Base-by-base conservation (phyloP, 495 filamentous ascomycete genomes). In the Penicillium canariense region DNA sequence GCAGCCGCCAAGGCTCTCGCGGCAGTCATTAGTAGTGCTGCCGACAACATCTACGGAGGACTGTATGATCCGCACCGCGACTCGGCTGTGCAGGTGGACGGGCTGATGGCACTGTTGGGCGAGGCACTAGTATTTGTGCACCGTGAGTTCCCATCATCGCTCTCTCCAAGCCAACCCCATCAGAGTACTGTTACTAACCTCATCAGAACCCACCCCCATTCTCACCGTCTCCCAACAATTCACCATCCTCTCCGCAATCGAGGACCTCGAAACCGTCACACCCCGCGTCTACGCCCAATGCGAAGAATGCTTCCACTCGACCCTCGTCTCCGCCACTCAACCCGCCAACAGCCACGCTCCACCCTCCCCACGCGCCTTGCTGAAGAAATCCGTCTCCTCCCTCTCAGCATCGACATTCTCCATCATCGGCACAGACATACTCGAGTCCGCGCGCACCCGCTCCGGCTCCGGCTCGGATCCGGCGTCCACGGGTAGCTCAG, bases 41-140 rank as follows among this genome's bases (percentile, higher is more conserved):
- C 85, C 40, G 90, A 95, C 67, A 91, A 88, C 60, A 95, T 97
- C 62, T 85, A 87, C 51, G 92, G 91, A 45, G 91, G 92, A 14
- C 76, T 96, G 1, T 92, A 87, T 62, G 91, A 96, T 64, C 85
- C 87, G 28, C 75, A 81, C 23, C 81, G 87, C 15, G 88, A 87
- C 56, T 84, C 87, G 1, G 87, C 94, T 14, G 86, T 96, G 20
- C 86, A 85, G 52, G 89, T 96, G 40, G 91, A 96, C 58, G 89
- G 88, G 44, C 68, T 96, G 35, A 75, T 96, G n/a, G 80, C 86
- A 48, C 76, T 97, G 34, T 76, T 97, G 3, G 91, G 91, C 34
- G 92, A 97, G 70, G 84, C 86, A 0, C 76, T 90, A 15, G 78
- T 87, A 1, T 91, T 96, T 57, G 76, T 91, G 32, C 66, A 85